Conservation (phyloP, 306 rosid species). For the Urtica urens region DNA sequence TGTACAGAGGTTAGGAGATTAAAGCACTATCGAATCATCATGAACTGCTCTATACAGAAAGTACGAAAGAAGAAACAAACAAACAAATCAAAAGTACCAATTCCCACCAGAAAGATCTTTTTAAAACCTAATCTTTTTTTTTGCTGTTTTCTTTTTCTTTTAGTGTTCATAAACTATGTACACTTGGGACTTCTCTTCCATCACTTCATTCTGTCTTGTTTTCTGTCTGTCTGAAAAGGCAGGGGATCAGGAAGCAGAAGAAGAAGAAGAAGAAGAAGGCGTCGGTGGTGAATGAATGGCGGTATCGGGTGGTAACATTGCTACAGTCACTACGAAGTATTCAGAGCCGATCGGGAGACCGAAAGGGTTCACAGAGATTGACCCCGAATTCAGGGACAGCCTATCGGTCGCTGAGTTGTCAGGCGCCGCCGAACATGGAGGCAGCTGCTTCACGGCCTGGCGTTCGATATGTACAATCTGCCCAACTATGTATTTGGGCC, state of each 20-base stretch:
- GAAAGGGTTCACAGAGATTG: conserved; percentile 59
- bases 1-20: conserved; percentile 28
- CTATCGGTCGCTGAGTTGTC: conserved; percentile 38
- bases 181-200: no score
- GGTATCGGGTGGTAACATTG: conserved; percentile 93
- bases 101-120: conserved; percentile 36
- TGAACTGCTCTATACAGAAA: conserved; percentile 45
- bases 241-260: conserved; percentile 95
- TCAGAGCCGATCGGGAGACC: conserved; percentile 97
- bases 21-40: conserved; percentile 39
- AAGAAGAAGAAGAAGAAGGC: conserved; percentile 63
- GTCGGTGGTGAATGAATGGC: conserved; percentile 73
- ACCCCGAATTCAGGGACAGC: conserved; percentile 95
- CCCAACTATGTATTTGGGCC: conserved; percentile 88
- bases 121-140: no score
- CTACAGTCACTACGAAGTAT: conserved; percentile 89
- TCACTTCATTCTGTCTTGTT: conserved; percentile 97
- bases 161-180: conserved; percentile 38
- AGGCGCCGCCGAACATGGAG: conserved; percentile 25
- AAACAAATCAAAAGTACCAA: conserved; percentile 31
- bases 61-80: no score
- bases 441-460: conserved; percentile 52
- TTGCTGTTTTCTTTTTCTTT: no score
- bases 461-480: conserved; percentile 96
- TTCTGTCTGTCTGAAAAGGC: conserved; percentile 51